Percentiles rank a stretch among this genome's conserved stretches.
Evolutionary conservation across 768 basidiomycete species (phyloP).

Genomic region (Tylopilus plumbeoviolaceoides): DNA sequence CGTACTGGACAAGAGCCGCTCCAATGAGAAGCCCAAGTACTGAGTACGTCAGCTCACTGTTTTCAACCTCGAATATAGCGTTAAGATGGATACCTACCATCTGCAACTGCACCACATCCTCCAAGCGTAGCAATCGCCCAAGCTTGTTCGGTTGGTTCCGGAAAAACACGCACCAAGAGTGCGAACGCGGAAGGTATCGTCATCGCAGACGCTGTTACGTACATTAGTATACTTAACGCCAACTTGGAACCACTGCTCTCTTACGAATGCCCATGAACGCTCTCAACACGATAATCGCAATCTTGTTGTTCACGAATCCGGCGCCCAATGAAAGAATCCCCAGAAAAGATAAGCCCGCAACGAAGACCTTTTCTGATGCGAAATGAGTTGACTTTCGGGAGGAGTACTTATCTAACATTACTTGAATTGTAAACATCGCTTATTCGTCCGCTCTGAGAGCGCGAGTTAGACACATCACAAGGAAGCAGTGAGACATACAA

Average conservation of each 20-base stretch:
- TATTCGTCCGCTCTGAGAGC: conserved; percentile 22
- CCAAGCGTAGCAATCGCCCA: conserved; percentile 46
- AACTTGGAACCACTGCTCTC: not conserved
- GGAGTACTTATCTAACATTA: conserved; percentile 18
- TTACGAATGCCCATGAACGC: conserved; percentile 47
- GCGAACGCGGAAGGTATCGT: conserved; percentile 49
- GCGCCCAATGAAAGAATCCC: conserved; percentile 41
- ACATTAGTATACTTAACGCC: conserved; percentile 1
- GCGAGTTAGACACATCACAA: conserved; percentile 6
- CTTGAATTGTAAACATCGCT: conserved; percentile 30
- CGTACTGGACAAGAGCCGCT: conserved; percentile 38
- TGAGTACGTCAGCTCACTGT: conserved; percentile 8
- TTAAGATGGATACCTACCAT: conserved; percentile 26
- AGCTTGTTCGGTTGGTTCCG: conserved; percentile 43
- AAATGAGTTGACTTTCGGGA: conserved; percentile 27
- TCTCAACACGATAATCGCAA: conserved; percentile 47
- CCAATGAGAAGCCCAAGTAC: conserved; percentile 43
- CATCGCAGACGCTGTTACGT: conserved; percentile 40
- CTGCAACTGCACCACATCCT: conserved; percentile 43
- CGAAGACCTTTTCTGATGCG: conserved; percentile 40
- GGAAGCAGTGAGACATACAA: conserved; percentile 10
- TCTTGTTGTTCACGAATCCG: conserved; percentile 45
- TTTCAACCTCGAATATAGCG: not conserved
- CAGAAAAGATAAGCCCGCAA: conserved; percentile 37
- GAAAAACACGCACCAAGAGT: conserved; percentile 48